A percentile compares a stretch with the other conserved stretches of the same genome.
Evolutionary conservation across 2,329 filamentous ascomycete genomes (phyloP).

Genomic region (Acrodontium crateriforme): DNA sequence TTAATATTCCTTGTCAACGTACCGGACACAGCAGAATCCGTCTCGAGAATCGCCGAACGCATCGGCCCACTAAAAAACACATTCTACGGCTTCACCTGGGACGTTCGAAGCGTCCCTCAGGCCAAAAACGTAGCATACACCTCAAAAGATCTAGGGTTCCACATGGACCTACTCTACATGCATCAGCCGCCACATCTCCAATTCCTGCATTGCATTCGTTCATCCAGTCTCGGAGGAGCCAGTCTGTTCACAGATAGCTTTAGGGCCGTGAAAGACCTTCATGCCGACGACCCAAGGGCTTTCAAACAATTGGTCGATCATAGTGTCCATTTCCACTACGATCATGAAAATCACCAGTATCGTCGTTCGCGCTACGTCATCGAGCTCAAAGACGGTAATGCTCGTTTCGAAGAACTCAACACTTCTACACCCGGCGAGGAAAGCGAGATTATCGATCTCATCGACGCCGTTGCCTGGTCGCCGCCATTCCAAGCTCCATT

Average conservation of each 20-base stretch:
- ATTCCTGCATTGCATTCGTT: constrained; percentile 77
- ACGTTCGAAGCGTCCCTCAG: constrained; percentile 67
- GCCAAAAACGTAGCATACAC: constrained; percentile 90
- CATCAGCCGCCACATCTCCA: constrained; percentile 66
- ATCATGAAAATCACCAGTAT: constrained; percentile 34
- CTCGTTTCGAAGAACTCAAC: background rate
- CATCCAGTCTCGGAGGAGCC: constrained; percentile 64
- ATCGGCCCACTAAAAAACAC: constrained; percentile 73
- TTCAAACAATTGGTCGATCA: constrained; percentile 7
- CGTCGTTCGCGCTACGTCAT: constrained; percentile 16
- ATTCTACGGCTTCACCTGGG: constrained; percentile 85
- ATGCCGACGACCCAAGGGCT: constrained; percentile 4
- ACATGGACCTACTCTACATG: constrained; percentile 90
- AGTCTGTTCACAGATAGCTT: constrained; percentile 75
- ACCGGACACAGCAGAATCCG: constrained; percentile 39
- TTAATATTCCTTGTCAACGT: constrained; percentile 65
- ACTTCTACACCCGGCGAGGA: background rate
- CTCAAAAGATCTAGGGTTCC: constrained; percentile 64
- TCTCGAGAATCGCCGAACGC: constrained; percentile 53
- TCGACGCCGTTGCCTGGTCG: constrained; percentile 22
- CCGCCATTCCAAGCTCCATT: constrained; percentile 25
- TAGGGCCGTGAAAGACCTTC: constrained; percentile 37
- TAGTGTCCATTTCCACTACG: constrained; percentile 34
- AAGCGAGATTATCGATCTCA: constrained; percentile 8
- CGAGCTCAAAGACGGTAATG: constrained; percentile 9